phyloP scores from a whole-genome alignment of 2,329 filamentous ascomycete species.

The Fusarium keratoplasticum region DNA sequence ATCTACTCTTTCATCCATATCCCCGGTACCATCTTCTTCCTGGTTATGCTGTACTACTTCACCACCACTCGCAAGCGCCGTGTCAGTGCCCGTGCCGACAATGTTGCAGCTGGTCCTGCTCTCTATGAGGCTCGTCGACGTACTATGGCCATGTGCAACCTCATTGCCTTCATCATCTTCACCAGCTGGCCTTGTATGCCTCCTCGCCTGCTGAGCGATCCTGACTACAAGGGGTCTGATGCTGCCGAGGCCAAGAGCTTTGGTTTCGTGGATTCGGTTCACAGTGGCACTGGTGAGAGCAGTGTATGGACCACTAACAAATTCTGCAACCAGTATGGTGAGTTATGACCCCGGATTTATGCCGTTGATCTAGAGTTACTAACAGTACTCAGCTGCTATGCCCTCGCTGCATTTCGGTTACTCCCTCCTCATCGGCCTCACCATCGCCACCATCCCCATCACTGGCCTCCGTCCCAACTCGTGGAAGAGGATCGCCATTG shows the following conservation, averaged over 20 bases:
- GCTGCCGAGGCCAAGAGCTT: slow-evolving; percentile 70
- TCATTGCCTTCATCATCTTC: slow-evolving; percentile 70
- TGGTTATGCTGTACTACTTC: slow-evolving; percentile 74
- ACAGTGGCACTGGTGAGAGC: slow-evolving; percentile 61
- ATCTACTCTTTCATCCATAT: slow-evolving; percentile 84
- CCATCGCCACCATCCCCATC: slow-evolving; percentile 74
- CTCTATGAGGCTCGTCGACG: slow-evolving; percentile 67
- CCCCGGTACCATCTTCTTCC: slow-evolving; percentile 78
- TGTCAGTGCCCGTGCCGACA: slow-evolving; percentile 43
- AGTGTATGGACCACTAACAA: slow-evolving; percentile 70
- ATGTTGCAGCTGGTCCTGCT: slow-evolving; percentile 54
- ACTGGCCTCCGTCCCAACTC: slow-evolving; percentile 62
- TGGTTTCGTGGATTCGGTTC: slow-evolving; percentile 72
- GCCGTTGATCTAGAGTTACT: neutral
- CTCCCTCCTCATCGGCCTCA: slow-evolving; percentile 77
- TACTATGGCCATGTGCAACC: slow-evolving; percentile 72
- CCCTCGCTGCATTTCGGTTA: slow-evolving; percentile 82
- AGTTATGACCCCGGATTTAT: slow-evolving; percentile 38
- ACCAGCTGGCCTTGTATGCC: slow-evolving; percentile 75
- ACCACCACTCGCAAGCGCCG: slow-evolving; percentile 71
- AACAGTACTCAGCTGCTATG: slow-evolving; percentile 70
- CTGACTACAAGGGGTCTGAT: slow-evolving; percentile 64
- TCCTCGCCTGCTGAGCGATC: slow-evolving; percentile 68
- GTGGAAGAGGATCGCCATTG: slow-evolving; percentile 60
- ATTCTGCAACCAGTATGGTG: slow-evolving; percentile 81